Conservation (phyloP, 140 eudicot species). For the Cichorium intybus region DNA sequence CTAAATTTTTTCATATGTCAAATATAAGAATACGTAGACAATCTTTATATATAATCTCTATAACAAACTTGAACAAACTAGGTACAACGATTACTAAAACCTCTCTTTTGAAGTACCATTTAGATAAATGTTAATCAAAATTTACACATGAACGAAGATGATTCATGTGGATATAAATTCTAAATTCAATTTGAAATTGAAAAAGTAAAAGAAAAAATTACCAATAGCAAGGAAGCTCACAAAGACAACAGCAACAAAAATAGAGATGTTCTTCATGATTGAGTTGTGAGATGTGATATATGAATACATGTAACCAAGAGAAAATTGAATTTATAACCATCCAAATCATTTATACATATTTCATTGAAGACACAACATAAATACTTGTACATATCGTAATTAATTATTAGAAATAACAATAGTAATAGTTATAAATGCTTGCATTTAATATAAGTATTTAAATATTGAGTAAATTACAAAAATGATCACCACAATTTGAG, state of each 20-base stretch:
- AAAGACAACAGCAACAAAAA: neutral
- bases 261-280: constrained; percentile 3
- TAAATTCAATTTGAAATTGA: no score
- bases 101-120: neutral
- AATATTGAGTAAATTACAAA: no score
- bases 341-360: neutral
- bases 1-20: neutral
- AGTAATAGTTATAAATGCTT: neutral
- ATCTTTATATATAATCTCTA: no score
- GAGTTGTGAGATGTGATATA: neutral
- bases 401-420: no score
- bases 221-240: constrained; percentile 3
- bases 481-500: no score
- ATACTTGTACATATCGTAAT: neutral
- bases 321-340: neutral
- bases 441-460: no score
- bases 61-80: neutral
- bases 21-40: neutral
- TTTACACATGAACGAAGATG: neutral
- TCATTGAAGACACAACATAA: neutral
- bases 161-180: neutral
- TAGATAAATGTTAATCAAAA: neutral
- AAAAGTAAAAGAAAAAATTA: neutral
- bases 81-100: neutral
- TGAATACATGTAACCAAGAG: neutral